phyloP scores from a whole-genome alignment of 2,329 filamentous ascomycete genomes.

The Xylaria multiplex region DNA sequence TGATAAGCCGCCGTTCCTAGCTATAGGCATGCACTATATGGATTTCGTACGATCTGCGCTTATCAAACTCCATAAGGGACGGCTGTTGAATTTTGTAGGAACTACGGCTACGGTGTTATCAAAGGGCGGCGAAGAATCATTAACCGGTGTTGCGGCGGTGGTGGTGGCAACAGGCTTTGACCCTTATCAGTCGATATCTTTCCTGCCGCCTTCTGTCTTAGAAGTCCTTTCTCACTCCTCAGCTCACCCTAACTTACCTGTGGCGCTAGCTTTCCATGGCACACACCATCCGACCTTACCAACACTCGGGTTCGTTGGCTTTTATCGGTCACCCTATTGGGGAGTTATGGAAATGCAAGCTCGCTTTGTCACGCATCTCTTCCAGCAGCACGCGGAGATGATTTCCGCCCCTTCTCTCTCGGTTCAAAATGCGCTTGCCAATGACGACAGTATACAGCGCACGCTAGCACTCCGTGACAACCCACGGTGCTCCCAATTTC shows the following conservation, averaged over 20 bases:
- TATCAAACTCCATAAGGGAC: constrained; percentile 64
- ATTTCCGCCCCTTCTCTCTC: constrained; percentile 39
- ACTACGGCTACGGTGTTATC: constrained; percentile 51
- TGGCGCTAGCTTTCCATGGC: constrained; percentile 74
- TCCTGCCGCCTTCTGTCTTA: constrained; percentile 67
- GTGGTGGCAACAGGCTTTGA: constrained; percentile 82
- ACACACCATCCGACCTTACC: constrained; percentile 70
- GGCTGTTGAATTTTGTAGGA: constrained; percentile 52
- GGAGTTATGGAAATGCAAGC: constrained; percentile 89
- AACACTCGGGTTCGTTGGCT: constrained; percentile 80
- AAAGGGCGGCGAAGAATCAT: constrained; percentile 39
- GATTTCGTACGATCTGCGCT: constrained; percentile 76
- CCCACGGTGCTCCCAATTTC: constrained; percentile 73
- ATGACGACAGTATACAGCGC: constrained; percentile 57
- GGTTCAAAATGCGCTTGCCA: constrained; percentile 54
- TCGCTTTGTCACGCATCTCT: constrained; percentile 65
- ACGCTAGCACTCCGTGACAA: constrained; percentile 63
- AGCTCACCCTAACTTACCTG: constrained; percentile 64
- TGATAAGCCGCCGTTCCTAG: constrained; percentile 70
- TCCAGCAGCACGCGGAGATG: constrained; percentile 27
- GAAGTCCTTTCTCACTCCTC: constrained; percentile 67
- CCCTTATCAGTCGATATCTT: constrained; percentile 70
- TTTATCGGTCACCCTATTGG: constrained; percentile 88
- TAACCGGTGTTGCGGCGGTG: constrained; percentile 71
- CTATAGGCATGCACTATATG: constrained; percentile 76